phyloP scores from a whole-genome alignment of 2,329 filamentous ascomycete genomes.

The Pseudomassariella vexata region DNA sequence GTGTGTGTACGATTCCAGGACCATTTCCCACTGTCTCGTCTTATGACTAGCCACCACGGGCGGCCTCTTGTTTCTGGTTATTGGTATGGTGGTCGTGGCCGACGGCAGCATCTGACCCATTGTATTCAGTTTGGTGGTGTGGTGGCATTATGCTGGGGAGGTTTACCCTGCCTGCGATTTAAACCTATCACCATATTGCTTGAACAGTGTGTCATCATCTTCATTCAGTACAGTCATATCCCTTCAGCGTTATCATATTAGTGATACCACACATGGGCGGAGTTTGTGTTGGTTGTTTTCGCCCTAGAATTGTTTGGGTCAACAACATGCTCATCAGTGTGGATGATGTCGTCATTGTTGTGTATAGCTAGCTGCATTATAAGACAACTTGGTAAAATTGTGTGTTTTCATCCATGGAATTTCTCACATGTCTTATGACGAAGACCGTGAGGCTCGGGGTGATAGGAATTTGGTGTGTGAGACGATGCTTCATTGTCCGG shows the following conservation, averaged over 20 bases:
- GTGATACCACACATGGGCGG: conserved; percentile 10
- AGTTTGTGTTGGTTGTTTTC: too few species aligned
- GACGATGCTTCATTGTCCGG: too few species aligned
- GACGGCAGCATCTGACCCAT: too few species aligned
- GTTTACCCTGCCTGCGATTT: neutral
- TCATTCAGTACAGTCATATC: conserved; percentile 3
- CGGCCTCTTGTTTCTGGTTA: conserved; percentile 4
- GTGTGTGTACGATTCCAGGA: conserved; percentile 4
- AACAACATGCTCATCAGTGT: too few species aligned
- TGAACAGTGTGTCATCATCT: conserved; percentile 1
- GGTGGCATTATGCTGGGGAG: neutral
- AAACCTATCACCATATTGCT: neutral
- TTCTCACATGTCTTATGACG: too few species aligned
- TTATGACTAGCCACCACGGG: conserved; percentile 7
- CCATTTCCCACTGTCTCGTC: conserved; percentile 8
- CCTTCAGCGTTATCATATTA: conserved; percentile 9
- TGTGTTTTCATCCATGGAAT: too few species aligned
- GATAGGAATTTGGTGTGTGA: too few species aligned
- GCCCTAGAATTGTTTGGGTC: too few species aligned
- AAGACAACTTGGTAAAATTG: too few species aligned
- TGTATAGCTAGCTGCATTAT: too few species aligned
- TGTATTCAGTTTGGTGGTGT: conserved; percentile 1
- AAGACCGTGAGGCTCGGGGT: too few species aligned
- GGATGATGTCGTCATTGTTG: too few species aligned
- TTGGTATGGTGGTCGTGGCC: conserved; percentile 1